A percentile compares a stretch with the other conserved stretches of the same genome.
Conservation (phyloP, 805 yeast genomes). For the Candida rishiriensis region DNA sequence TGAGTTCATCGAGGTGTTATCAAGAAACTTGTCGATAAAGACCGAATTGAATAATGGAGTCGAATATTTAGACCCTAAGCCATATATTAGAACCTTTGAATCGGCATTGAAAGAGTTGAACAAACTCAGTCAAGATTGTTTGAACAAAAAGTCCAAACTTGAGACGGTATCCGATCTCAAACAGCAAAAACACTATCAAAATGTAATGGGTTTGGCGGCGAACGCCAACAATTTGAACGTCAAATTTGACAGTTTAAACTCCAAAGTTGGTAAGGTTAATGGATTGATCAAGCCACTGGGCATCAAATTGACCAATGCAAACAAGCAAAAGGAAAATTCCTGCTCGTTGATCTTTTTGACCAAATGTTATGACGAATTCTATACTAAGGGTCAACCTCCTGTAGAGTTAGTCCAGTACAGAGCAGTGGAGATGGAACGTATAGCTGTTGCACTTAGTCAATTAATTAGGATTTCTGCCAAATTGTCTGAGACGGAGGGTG, state of each 20-base stretch:
- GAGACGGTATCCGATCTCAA: conserved; percentile 53
- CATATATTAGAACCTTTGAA: conserved; percentile 90
- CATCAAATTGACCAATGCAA: conserved; percentile 59
- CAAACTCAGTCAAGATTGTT: conserved; percentile 53
- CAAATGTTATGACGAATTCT: conserved; percentile 72
- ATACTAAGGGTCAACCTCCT: conserved; percentile 46
- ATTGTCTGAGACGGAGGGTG: conserved; percentile 50
- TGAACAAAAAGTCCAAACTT: conserved; percentile 43
- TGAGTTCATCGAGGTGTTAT: conserved; percentile 75
- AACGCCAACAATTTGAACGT: conserved; percentile 37
- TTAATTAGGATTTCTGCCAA: conserved; percentile 61
- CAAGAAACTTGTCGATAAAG: conserved; percentile 47
- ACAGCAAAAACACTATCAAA: conserved; percentile 65
- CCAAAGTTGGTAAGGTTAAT: conserved; percentile 51
- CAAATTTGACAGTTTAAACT: conserved; percentile 48
- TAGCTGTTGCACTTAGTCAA: conserved; percentile 68
- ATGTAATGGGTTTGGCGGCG: conserved; percentile 51
- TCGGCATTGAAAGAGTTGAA: conserved; percentile 72
- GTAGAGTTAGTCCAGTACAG: conserved; percentile 49
- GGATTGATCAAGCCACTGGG: conserved; percentile 66
- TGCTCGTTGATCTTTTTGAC: conserved; percentile 67
- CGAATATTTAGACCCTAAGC: conserved; percentile 79
- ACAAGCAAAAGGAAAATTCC: conserved; percentile 71
- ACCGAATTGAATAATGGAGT: conserved; percentile 47
- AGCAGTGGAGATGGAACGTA: conserved; percentile 32